Percentiles rank a stretch among this genome's conserved stretches.
Conservation (phyloP, 2,329 filamentous ascomycete species). For the Penicillium polonicum region DNA sequence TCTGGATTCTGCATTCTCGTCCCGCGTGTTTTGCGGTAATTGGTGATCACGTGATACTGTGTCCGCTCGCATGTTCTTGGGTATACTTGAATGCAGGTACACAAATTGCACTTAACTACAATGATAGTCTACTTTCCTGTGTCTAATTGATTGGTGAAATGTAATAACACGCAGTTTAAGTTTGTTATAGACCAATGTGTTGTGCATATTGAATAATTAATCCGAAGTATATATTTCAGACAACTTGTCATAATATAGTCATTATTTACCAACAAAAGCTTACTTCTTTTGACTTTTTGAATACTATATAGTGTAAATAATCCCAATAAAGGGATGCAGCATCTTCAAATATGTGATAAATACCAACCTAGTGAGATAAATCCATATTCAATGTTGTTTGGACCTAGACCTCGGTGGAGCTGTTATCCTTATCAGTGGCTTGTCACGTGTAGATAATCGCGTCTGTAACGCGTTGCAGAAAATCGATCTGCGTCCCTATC, state of each 20-base stretch:
- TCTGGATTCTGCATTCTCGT: constrained; percentile 7
- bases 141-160: too few species aligned
- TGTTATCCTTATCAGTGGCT: background rate
- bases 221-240: background rate
- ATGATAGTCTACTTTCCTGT: background rate
- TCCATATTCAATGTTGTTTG: background rate
- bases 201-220: background rate
- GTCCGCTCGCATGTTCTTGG: background rate
- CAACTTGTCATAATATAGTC: too few species aligned
- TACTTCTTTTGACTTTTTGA: background rate
- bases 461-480: constrained; percentile 8
- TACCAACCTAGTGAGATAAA: background rate
- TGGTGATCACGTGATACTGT: constrained; percentile 16
- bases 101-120: background rate
- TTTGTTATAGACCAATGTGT: background rate
- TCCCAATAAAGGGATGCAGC: too few species aligned
- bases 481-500: constrained; percentile 10
- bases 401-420: background rate
- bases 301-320: too few species aligned
- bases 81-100: background rate
- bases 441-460: constrained; percentile 13
- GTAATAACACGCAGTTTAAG: background rate
- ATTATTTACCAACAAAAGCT: background rate
- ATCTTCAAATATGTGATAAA: background rate
- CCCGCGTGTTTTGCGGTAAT: constrained; percentile 18